These are phyloP conservation scores for Penicillium canariense DNA, from an alignment of 495 filamentous ascomycete genomes.

Conservation along the genomic window DNA sequence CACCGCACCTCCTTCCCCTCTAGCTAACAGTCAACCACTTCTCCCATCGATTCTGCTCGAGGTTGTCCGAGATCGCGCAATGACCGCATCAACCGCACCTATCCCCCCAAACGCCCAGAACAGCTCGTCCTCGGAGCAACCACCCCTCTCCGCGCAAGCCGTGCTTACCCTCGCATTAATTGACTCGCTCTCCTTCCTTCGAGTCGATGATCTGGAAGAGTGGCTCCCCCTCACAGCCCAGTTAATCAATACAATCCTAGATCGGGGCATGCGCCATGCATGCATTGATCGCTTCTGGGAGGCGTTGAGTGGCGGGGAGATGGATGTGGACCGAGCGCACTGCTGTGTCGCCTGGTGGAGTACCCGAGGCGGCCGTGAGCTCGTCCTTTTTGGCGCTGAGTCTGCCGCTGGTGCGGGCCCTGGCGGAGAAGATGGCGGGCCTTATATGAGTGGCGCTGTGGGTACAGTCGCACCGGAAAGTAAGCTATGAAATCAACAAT, in stretches of 20 bases:
- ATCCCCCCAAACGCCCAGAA: slow-evolving; percentile 40
- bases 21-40: slow-evolving; percentile 68
- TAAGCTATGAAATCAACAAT: slow-evolving; percentile 33
- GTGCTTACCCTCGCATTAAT: slow-evolving; percentile 76
- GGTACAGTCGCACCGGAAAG: slow-evolving; percentile 40
- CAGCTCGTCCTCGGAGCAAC: slow-evolving; percentile 27
- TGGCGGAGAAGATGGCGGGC: slow-evolving; percentile 25
- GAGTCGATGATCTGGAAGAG: slow-evolving; percentile 66
- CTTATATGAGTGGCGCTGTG: slow-evolving; percentile 62
- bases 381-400: slow-evolving; percentile 57
- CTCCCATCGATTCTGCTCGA: slow-evolving; percentile 80
- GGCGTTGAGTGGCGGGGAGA: slow-evolving; percentile 76
- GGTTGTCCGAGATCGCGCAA: slow-evolving; percentile 67
- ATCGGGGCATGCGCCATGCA: slow-evolving; percentile 58
- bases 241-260: slow-evolving; percentile 60
- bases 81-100: slow-evolving; percentile 50
- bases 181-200: slow-evolving; percentile 76
- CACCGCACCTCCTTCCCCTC: slow-evolving; percentile 73
- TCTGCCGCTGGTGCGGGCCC: slow-evolving; percentile 5
- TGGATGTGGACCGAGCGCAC: slow-evolving; percentile 84
- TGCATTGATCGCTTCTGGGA: slow-evolving; percentile 83
- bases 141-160: slow-evolving; percentile 73
- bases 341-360: slow-evolving; percentile 88
- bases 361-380: slow-evolving; percentile 63
- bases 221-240: slow-evolving; percentile 73